Percentiles rank a stretch among this genome's conserved stretches.
Conservation (phyloP, 805 yeast genomes). For the Starmerella vitae region DNA sequence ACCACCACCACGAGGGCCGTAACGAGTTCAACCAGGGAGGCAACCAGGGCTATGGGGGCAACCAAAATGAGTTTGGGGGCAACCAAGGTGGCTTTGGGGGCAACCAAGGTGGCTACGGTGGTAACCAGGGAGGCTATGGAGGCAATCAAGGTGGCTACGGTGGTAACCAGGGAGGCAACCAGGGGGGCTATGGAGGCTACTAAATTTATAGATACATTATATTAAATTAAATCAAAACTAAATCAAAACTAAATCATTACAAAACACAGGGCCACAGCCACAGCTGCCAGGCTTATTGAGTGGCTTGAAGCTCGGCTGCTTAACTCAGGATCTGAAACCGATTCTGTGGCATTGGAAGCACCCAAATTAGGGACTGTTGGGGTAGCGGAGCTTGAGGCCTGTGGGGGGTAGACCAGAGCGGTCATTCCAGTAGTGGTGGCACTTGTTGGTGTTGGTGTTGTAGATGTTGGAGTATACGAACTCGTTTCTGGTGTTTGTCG, state of each 20-base stretch:
- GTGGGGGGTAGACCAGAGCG: too few relatives aligned
- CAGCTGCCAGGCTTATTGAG: not conserved
- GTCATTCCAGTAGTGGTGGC: too few relatives aligned
- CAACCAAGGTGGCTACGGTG: not conserved
- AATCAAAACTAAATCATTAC: not conserved
- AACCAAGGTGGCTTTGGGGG: not conserved
- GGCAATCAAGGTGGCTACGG: conserved; percentile 5
- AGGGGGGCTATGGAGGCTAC: not conserved
- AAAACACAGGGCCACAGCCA: too few relatives aligned
- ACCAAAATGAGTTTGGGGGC: not conserved
- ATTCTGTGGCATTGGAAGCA: too few relatives aligned
- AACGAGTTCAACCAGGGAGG: not conserved
- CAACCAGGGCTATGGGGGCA: conserved; percentile 4
- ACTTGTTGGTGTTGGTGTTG: too few relatives aligned
- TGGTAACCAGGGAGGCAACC: not conserved
- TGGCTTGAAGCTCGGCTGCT: not conserved
- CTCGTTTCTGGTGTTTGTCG: too few relatives aligned
- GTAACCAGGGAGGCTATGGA: not conserved
- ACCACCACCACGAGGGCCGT: too few relatives aligned
- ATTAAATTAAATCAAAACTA: too few relatives aligned
- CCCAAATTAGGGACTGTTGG: too few relatives aligned
- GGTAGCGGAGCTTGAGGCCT: too few relatives aligned
- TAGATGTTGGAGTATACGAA: too few relatives aligned
- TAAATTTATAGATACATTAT: not conserved
- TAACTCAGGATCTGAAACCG: not conserved